Evolutionary conservation across 345 rosid genomes (phyloP), one percentile per base, ranked within the genome.

Genomic region (Mallotus nudiflorus): DNA sequence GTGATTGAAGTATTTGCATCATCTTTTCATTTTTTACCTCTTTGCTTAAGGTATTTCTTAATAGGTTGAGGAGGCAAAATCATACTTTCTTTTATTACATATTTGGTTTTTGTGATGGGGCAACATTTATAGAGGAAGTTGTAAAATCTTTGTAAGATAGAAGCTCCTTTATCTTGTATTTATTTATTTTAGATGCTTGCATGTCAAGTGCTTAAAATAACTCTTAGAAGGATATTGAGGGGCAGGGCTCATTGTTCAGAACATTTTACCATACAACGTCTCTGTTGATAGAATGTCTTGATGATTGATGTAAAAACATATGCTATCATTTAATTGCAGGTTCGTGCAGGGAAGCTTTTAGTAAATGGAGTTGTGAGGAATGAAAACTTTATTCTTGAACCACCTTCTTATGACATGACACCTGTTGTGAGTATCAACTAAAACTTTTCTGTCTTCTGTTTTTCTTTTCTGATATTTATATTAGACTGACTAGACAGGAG

Each of bases 351-450:
- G 74, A 95, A 90, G 78, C 88, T 92, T 58, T 75, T 83, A 6
- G 93, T 92, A 49, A 90, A 95, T 61, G 99, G 96, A 44, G 82
- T 83, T 56, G 83, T 40, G 70, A 76, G 94, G 68, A 75, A 82
- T 28, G 98, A 92, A 77, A 81, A 84, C 9, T 95, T 86, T 69
- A 87, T 85, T 73, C 76, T 80, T 2, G 98, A 95, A 78, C 75
- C 91, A 28, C 98, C 96, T 71, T 82, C 85, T 20, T 95, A 95
- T 78, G 73, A 88, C 56, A 90, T 95, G 99, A 79, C 87, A 46
- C 86, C 97, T 37, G 33, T 84, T 65, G 99, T 92, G 70, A 90
- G 99, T 76, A 39, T 40, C 40, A 46, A 25, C 56, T 69, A 1
- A 59, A 56, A 63, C 33, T 45, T 48, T 58, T 2, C 35, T 37